Percentiles rank a stretch among this genome's conserved stretches.
Evolutionary conservation across 2,329 filamentous ascomycete species (phyloP).

Genomic region (Trichoderma endophyticum): DNA sequence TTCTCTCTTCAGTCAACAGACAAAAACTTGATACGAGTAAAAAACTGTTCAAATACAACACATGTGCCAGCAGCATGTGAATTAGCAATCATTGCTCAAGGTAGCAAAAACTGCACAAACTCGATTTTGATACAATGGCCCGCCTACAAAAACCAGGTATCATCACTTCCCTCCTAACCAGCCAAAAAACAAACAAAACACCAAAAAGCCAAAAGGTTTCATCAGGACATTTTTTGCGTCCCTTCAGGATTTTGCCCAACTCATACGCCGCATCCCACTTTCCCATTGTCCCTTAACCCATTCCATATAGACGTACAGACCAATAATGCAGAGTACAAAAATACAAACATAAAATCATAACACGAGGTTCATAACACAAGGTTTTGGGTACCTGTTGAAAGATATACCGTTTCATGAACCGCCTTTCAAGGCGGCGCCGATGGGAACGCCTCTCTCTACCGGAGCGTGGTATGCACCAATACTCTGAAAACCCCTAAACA

Average conservation of each 20-base stretch:
- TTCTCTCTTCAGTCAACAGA: background rate
- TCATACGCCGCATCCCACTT: background rate
- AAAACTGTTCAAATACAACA: background rate
- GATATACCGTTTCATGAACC: conserved; percentile 21
- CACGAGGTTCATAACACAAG: background rate
- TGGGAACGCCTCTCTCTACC: conserved; percentile 44
- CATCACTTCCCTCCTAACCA: background rate
- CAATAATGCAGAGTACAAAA: background rate
- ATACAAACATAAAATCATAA: background rate
- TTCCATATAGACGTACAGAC: conserved; percentile 11
- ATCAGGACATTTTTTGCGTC: background rate
- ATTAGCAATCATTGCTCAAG: background rate
- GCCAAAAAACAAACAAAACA: background rate
- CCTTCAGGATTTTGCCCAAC: background rate
- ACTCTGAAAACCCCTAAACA: conserved; percentile 58
- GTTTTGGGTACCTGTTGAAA: background rate
- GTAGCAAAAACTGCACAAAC: background rate
- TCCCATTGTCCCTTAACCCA: background rate
- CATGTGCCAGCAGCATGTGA: background rate
- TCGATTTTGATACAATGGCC: conserved; percentile 4
- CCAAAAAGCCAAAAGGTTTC: background rate
- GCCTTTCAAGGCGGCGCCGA: conserved; percentile 41
- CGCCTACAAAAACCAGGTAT: conserved; percentile 12
- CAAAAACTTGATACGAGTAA: background rate
- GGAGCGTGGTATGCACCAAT: conserved; percentile 62